These are phyloP conservation scores for Arthrobotrys musiformis DNA, from an alignment of 2,329 filamentous ascomycete species.

Conservation along the genomic window DNA sequence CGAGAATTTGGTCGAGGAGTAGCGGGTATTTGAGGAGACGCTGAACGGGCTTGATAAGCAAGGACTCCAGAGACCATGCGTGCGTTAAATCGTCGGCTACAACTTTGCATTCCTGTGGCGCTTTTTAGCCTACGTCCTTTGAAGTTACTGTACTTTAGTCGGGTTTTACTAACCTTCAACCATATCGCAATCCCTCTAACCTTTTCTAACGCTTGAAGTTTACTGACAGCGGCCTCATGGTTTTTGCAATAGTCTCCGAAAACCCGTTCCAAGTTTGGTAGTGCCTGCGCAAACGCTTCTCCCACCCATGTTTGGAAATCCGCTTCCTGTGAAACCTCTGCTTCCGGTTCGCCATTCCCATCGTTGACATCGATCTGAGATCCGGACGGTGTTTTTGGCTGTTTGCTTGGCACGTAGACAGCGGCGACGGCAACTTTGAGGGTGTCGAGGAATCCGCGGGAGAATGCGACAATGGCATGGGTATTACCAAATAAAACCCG, in stretches of 20 bases:
- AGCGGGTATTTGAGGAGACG: conserved; percentile 93
- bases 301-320: conserved; percentile 71
- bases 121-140: conserved; percentile 19
- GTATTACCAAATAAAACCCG: conserved; percentile 93
- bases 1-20: conserved; percentile 80
- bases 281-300: conserved; percentile 69
- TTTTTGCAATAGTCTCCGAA: conserved; percentile 75
- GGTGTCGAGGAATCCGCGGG: conserved; percentile 79
- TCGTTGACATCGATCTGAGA: conserved; percentile 62
- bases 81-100: conserved; percentile 91
- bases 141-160: background rate
- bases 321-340: conserved; percentile 67
- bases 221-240: conserved; percentile 72
- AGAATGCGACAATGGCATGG: conserved; percentile 88
- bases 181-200: conserved; percentile 77
- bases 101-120: conserved; percentile 78
- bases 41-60: conserved; percentile 98
- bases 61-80: conserved; percentile 92
- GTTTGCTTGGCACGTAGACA: conserved; percentile 72
- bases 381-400: conserved; percentile 54
- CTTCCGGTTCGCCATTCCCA: conserved; percentile 16
- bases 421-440: conserved; percentile 82
- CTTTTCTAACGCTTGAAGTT: conserved; percentile 68
- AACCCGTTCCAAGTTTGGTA: conserved; percentile 72
- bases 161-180: conserved; percentile 69